Conservation (phyloP, 768 basidiomycete genomes). For the Xanthoconium purpureum region DNA sequence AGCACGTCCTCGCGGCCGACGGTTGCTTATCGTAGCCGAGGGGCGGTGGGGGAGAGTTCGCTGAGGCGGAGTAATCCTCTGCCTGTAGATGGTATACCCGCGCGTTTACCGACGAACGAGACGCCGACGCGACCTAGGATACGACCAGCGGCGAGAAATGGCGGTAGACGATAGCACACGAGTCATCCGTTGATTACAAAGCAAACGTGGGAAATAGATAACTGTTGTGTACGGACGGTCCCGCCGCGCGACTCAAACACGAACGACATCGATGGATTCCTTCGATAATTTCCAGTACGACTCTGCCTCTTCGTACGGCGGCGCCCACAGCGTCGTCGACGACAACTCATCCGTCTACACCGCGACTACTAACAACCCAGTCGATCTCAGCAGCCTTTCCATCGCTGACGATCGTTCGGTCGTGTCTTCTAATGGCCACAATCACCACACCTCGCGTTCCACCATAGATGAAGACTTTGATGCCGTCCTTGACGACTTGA, state of each 20-base stretch:
- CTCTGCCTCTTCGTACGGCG: conserved; percentile 77
- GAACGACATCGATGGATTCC: conserved; percentile 57
- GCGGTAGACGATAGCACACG: conserved; percentile 43
- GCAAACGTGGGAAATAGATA: conserved; percentile 27
- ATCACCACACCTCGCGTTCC: conserved; percentile 31
- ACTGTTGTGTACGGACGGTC: conserved; percentile 9
- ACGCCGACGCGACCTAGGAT: conserved; percentile 62
- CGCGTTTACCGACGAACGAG: conserved; percentile 43
- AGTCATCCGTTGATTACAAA: conserved; percentile 4
- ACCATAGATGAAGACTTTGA: conserved; percentile 82
- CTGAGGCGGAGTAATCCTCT: conserved; percentile 25
- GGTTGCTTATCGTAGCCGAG: conserved; percentile 16
- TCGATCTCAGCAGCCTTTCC: conserved; percentile 68
- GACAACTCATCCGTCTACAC: conserved; percentile 82
- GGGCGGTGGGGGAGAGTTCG: conserved; percentile 21
- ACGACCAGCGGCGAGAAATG: conserved; percentile 37
- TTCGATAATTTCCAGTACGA: conserved; percentile 88
- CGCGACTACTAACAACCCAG: conserved; percentile 55
- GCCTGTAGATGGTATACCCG: conserved; percentile 33
- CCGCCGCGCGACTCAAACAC: conserved; percentile 1
- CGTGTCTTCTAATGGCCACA: conserved; percentile 34
- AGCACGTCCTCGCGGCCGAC: conserved; percentile 19
- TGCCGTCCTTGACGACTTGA: conserved; percentile 83
- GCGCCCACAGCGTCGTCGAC: conserved; percentile 64
- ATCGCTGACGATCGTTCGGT: conserved; percentile 60